These are phyloP conservation scores for Ustilago shanxiensis DNA, from an alignment of 1,284 basidiomycete genomes.

Conservation along the genomic window DNA sequence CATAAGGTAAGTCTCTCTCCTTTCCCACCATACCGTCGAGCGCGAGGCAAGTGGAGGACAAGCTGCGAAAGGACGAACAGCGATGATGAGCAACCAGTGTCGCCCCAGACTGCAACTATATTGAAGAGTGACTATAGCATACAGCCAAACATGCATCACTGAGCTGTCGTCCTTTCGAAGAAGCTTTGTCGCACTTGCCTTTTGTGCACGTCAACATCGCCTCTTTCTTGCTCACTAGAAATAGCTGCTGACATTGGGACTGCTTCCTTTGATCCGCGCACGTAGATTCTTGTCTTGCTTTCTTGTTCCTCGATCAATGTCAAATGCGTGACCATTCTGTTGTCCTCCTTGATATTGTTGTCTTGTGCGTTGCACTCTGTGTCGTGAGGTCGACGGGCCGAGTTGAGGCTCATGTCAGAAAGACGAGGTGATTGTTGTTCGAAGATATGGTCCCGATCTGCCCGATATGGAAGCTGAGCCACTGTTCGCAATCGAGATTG, in stretches of 20 bases:
- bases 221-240: neutral
- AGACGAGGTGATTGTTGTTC: no score
- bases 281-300: neutral
- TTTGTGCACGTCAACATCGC: neutral
- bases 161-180: constrained; percentile 46
- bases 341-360: neutral
- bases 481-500: neutral
- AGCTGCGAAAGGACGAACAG: constrained; percentile 23
- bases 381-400: neutral
- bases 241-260: constrained; percentile 2
- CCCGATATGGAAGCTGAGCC: neutral
- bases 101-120: constrained; percentile 60
- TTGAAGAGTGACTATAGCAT: constrained; percentile 59
- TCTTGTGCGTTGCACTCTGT: no score
- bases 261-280: neutral
- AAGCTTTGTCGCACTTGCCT: constrained; percentile 2
- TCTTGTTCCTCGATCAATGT: neutral
- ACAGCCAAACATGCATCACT: constrained; percentile 60
- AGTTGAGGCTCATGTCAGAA: no score
- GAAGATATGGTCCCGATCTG: neutral
- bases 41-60: constrained; percentile 1
- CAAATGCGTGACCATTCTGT: neutral
- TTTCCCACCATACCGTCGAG: neutral
- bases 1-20: constrained; percentile 19
- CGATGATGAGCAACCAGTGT: constrained; percentile 58